Conservation (phyloP, 257 asterid species). For the Verbena officinalis region DNA sequence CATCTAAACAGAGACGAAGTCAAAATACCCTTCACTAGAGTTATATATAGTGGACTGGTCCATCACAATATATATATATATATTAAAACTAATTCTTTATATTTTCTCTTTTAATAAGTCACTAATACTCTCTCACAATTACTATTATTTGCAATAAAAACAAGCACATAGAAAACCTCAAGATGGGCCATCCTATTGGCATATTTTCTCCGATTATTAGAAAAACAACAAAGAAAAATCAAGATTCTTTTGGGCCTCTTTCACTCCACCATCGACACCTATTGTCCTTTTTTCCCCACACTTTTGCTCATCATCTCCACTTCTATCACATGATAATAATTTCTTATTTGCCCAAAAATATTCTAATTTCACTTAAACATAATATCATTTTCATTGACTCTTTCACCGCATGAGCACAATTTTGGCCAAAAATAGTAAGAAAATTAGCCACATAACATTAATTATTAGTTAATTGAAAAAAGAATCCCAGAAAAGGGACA, state of each 20-base stretch:
- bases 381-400: constrained; percentile 25
- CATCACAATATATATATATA: too few species aligned
- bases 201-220: neutral
- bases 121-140: too few species aligned
- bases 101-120: too few species aligned
- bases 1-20: too few species aligned
- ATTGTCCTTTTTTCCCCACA: constrained; percentile 29
- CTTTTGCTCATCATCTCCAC: constrained; percentile 42
- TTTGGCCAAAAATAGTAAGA: neutral
- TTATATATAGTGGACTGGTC: too few species aligned
- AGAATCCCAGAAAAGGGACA: neutral
- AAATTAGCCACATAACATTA: constrained; percentile 1
- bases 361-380: neutral
- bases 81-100: too few species aligned
- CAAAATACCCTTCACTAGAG: too few species aligned
- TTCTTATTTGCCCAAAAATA: constrained; percentile 4
- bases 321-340: constrained; percentile 8
- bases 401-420: neutral
- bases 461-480: neutral
- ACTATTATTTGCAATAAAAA: too few species aligned
- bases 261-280: constrained; percentile 53
- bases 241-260: constrained; percentile 50
- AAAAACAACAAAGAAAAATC: constrained; percentile 43
- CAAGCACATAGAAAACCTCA: constrained; percentile 14
- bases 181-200: constrained; percentile 17